These are phyloP conservation scores for Citrus cavaleriei DNA, from an alignment of 345 rosid genomes.

Conservation along the genomic window DNA sequence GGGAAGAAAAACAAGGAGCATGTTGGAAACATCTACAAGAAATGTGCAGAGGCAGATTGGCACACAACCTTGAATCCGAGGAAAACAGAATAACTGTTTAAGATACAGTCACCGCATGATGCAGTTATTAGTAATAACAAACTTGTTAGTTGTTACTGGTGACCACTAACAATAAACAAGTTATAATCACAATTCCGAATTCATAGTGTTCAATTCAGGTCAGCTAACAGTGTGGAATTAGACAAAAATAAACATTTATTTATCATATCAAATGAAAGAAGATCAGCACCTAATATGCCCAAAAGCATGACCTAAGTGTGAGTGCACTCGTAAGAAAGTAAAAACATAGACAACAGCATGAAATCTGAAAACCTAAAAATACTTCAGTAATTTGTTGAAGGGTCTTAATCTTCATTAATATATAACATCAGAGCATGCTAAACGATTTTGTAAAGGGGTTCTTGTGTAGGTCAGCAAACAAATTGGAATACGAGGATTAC, in stretches of 20 bases:
- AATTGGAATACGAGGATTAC: slow-evolving; percentile 38
- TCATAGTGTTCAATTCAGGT: not conserved
- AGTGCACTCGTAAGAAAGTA: not conserved
- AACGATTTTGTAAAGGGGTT: not conserved
- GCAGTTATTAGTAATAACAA: not conserved
- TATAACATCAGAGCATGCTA: slow-evolving; percentile 10
- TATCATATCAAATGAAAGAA: not conserved
- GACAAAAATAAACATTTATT: not conserved
- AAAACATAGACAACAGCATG: not conserved
- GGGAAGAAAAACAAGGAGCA: not conserved
- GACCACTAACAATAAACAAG: not conserved
- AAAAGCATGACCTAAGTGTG: not conserved
- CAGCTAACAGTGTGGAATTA: not conserved
- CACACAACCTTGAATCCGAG: not conserved
- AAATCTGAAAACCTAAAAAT: not conserved
- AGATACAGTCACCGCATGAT: not conserved
- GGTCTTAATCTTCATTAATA: not conserved
- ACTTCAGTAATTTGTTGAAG: not conserved
- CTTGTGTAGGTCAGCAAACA: not conserved
- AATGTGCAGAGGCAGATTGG: not conserved
- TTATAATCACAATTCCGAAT: not conserved
- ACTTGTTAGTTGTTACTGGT: too few species aligned
- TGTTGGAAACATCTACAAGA: not conserved
- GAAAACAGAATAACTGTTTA: not conserved
- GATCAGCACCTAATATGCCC: not conserved